phyloP scores from a whole-genome alignment of 1,284 basidiomycete genomes.

The Phylloboletellus chloephorus region DNA sequence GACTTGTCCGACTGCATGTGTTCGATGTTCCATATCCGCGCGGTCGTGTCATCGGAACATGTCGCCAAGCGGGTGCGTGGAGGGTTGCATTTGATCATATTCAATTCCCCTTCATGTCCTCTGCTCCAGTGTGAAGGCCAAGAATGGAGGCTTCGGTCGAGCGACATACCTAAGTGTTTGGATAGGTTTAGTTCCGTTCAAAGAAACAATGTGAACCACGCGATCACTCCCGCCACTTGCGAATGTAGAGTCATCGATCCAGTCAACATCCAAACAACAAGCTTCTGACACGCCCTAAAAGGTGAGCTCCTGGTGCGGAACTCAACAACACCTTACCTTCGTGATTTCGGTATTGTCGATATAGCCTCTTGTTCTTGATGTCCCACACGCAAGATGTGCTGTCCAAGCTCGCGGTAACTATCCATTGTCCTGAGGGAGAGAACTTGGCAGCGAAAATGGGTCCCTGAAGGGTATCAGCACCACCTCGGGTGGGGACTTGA shows the following conservation, averaged over 20 bases:
- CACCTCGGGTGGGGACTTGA: not conserved
- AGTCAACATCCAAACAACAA: conserved; percentile 77
- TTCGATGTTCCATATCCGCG: conserved; percentile 67
- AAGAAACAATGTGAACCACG: conserved; percentile 53
- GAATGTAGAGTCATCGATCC: conserved; percentile 69
- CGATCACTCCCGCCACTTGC: conserved; percentile 71
- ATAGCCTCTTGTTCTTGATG: conserved; percentile 53
- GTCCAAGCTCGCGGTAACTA: conserved; percentile 70
- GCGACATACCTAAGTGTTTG: conserved; percentile 51
- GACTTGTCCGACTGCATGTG: conserved; percentile 27
- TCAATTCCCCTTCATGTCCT: conserved; percentile 74
- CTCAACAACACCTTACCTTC: conserved; percentile 42
- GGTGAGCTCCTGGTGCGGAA: not conserved
- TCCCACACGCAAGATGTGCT: conserved; percentile 75
- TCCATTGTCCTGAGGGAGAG: conserved; percentile 62
- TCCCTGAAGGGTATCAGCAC: conserved; percentile 43
- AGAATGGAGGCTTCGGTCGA: not conserved
- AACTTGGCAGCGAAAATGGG: conserved; percentile 73
- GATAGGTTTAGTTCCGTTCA: conserved; percentile 48
- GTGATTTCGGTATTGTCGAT: conserved; percentile 60
- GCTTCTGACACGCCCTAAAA: conserved; percentile 35
- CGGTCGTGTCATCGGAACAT: conserved; percentile 74
- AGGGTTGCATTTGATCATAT: conserved; percentile 68
- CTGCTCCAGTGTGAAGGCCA: conserved; percentile 34
- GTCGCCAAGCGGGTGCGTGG: conserved; percentile 65